Conservation (phyloP, 306 rosid genomes). For the Trifolium pratense region DNA sequence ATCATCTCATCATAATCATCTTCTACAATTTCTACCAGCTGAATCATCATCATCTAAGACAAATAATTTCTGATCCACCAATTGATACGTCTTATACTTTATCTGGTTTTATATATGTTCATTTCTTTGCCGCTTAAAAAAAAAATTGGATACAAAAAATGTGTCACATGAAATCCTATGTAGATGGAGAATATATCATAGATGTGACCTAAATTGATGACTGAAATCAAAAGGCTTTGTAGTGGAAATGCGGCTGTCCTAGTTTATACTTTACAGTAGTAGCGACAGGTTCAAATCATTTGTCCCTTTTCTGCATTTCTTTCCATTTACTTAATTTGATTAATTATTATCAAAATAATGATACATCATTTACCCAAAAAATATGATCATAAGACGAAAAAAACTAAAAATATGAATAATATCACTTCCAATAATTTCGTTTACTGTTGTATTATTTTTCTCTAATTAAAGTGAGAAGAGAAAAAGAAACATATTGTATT, state of each 20-base stretch:
- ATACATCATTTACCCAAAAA: not conserved
- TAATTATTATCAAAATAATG: not conserved
- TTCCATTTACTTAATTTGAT: not conserved
- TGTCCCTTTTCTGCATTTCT: not conserved
- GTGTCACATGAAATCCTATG: slow-evolving; percentile 25
- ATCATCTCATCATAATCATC: too few species aligned
- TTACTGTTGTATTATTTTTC: not conserved
- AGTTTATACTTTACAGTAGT: slow-evolving; percentile 11
- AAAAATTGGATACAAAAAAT: slow-evolving; percentile 21
- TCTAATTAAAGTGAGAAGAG: not conserved
- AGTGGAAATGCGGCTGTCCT: slow-evolving; percentile 37
- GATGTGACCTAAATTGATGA: slow-evolving; percentile 35
- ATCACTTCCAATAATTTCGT: not conserved
- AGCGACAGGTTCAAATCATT: not conserved
- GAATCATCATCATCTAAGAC: too few species aligned
- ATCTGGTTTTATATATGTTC: too few species aligned
- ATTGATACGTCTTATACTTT: too few species aligned
- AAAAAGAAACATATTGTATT: not conserved
- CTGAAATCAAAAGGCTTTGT: slow-evolving; percentile 36
- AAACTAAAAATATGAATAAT: not conserved
- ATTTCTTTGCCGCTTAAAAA: too few species aligned
- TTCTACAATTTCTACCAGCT: too few species aligned
- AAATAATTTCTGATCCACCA: too few species aligned
- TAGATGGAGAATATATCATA: slow-evolving; percentile 31
- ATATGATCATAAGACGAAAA: not conserved